Evolutionary conservation across 1,139 yeast species (phyloP).

Genomic region (Lodderomyces elongisporus): DNA sequence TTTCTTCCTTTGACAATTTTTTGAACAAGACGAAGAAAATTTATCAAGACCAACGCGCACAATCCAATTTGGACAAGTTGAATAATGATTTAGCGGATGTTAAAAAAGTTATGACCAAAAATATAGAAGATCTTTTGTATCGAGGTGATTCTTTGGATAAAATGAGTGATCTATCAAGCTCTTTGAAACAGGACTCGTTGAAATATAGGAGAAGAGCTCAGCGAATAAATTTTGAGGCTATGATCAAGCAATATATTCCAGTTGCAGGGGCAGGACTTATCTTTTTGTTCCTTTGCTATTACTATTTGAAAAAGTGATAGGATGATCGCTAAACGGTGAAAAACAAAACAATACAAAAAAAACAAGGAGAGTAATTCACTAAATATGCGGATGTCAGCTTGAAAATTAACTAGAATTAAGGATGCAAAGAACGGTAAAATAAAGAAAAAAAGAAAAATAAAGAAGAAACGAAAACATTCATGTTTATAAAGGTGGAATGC

Average conservation of each 20-base stretch:
- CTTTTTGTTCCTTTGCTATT: slow-evolving; percentile 77
- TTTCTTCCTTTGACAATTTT: slow-evolving; percentile 77
- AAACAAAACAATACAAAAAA: too few species aligned
- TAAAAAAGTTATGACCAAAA: slow-evolving; percentile 90
- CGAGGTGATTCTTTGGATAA: slow-evolving; percentile 92
- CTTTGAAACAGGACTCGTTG: slow-evolving; percentile 75
- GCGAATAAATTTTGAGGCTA: slow-evolving; percentile 82
- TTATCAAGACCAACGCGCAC: slow-evolving; percentile 89
- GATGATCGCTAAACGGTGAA: too few species aligned
- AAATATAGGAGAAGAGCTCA: slow-evolving; percentile 89
- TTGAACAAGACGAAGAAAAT: slow-evolving; percentile 82
- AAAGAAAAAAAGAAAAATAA: too few species aligned
- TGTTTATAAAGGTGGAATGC: too few species aligned
- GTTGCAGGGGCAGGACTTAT: slow-evolving; percentile 68
- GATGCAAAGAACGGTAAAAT: too few species aligned
- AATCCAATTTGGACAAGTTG: slow-evolving; percentile 77
- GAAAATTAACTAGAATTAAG: too few species aligned
- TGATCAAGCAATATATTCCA: slow-evolving; percentile 86
- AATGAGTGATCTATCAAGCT: slow-evolving; percentile 84
- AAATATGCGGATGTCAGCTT: too few species aligned
- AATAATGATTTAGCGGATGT: slow-evolving; percentile 90
- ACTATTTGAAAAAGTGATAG: slow-evolving; percentile 49
- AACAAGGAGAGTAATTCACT: too few species aligned
- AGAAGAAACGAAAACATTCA: too few species aligned
- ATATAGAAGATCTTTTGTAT: slow-evolving; percentile 88